Base-by-base conservation (phyloP, 192 early-diverging fungal species). In the Fimicolochytrium jonesii region DNA sequence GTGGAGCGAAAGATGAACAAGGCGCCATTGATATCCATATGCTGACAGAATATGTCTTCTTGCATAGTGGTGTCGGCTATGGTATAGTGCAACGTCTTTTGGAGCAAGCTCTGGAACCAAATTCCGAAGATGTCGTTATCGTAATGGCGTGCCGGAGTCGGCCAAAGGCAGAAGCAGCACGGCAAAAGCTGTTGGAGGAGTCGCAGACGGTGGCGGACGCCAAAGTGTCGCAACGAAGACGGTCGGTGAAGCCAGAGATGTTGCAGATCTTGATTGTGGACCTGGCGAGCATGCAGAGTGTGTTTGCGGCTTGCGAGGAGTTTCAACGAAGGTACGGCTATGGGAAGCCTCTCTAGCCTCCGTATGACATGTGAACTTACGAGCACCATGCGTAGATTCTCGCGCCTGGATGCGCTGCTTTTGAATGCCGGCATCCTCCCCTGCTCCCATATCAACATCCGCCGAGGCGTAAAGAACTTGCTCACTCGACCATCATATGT, bases 361-460 rank as follows among this genome's bases (percentile, higher is more conserved):
- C 18, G 49, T 51, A 25, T 17, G 34, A 17, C 32, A 31, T 59
- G 41, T 41, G n/a, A 23, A 23, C 49, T 50, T 50, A 17, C 23
- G 0, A 50, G 15, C 18, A 50, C n/a, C 11, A 49, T 59, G 37
- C 26, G 22, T 17, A 52, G 71, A 20, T 76, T 67, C 46, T 13
- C 15, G 2, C 59, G 64, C 31, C 50, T 80, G 17, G 76, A 79
- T 48, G 55, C 61, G 18, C 68, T 82, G 1, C 23, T 77, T 44
- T 61, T 76, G 41, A 82, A 82, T 44, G 80, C 80, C 9, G 80
- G 80, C 6, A 64, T 79, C 54, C 51, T 79, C 1, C 77, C 77
- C 3, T 44, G 68, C 18, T 55, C 46, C 5, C 32, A 35, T 31
- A 63, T 82, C 7, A 48, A 69, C 37, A 17, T 75, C 25, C 4